Evolutionary conservation across 2,329 filamentous ascomycete genomes (phyloP), one percentile per base, ranked within the genome.

Genomic region (Colletotrichum salicis): DNA sequence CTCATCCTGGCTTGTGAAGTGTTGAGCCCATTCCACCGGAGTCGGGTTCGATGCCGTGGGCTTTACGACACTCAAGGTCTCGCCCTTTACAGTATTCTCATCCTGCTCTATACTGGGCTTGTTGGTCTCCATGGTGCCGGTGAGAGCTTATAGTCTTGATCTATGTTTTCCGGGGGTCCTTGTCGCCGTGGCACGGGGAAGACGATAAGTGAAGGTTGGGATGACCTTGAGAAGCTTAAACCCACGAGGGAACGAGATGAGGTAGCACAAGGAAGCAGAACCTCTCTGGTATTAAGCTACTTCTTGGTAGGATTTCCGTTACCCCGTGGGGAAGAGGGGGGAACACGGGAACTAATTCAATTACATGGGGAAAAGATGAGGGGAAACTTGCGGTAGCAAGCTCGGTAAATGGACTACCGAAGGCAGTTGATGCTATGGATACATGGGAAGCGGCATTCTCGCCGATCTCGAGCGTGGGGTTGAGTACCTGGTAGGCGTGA

Each of bases 41-140:
- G 65, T 72, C 7, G 70, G 59, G 33, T 64, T 61, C 11, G 59
- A 59, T 4, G 70, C 70, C 35, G 70, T 64, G 22, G 65, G 70
- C 27, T 60, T 70, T 41, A 60, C 4, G 19, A 22, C 41, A 48
- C 48, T 63, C 8, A 13, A 27, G 27, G 35, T 35, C 15, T 64
- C 51, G 24, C 33, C 33, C 48, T 29, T 55, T 10, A 24, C 22
- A 24, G 54, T n/a, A 22, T 69, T 69, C 48, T 70, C 70, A 24
- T 70, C 55, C 55, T 72, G 70, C 45, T 72, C 70, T 6, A 72
- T 51, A 55, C 48, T 72, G 19, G 48, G 33, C 24, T 70, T 72
- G 13, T 48, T 72, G 13, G 35, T 29, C 11, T 70, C 65, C 70
- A 72, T 72, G 6, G 35, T 24, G 57, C 45, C 31, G 12, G 19